Base-by-base conservation (phyloP, 1,284 basidiomycete genomes). In the Polyporus tsugae region DNA sequence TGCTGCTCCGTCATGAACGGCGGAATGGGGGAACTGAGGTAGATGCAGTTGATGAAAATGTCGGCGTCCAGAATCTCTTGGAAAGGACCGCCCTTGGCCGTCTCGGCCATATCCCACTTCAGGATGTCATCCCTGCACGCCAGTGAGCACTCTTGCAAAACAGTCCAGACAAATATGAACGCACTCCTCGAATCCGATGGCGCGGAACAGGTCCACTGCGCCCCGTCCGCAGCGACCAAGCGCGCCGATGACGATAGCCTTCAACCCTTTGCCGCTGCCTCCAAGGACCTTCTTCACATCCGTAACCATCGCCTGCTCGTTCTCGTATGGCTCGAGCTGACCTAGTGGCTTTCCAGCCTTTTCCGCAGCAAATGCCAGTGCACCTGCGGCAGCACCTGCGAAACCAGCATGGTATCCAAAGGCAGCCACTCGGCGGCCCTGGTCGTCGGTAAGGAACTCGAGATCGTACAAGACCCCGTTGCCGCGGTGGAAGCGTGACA, bases 11-110 rank as follows among this genome's bases (percentile, higher is more conserved):
- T 94, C 69, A 99, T 73, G 82, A 99, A 99, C 63, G 93, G 87
- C 17, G 97, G 96, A 75, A 99, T 99, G 72, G 89, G 85, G 63
- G 92, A 89, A 63, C 90, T 92, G 69, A 99, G 92, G 83, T 99
- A 99, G 82, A 99, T 99, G 89, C 98, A 99, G 86, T 99, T 99
- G 86, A 99, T 91, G 78, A 99, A 99, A 78, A 99, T 91, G 83
- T 99, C 98, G 72, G 96, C 97, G 74, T 97, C 95, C 57, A 99
- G 87, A 72, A 99, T 95, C 82, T 99, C 97, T 70, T 90, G 83
- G 86, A 99, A 99, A 0, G 98, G 98, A 1, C 98, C 98, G 63
- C 97, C 96, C 84, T 97, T 98, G 76, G 93, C 94, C 7, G 98
- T 99, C 85, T 99, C 98, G 25, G 87, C 91, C 85, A 99, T 86